Percentiles rank a stretch among this genome's conserved stretches.
phyloP scores from a whole-genome alignment of 352 stramenopile genomes.

The Pythium sp. region DNA sequence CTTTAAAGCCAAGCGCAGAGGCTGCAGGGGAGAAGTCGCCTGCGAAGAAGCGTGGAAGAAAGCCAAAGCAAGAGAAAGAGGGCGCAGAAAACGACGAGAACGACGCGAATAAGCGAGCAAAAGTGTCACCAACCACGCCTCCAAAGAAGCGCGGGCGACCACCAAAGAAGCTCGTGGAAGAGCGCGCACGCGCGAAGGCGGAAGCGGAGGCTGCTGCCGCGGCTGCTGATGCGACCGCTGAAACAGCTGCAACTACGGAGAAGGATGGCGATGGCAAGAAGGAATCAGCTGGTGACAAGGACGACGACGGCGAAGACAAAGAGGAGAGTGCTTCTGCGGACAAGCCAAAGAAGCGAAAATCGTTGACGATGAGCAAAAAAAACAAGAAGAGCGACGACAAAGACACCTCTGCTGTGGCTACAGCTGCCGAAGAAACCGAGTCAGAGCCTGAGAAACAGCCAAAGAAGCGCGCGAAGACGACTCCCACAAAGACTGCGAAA shows the following conservation, averaged over 20 bases:
- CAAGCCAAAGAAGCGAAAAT: slow-evolving; percentile 17
- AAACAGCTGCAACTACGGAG: not conserved
- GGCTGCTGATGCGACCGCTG: not conserved
- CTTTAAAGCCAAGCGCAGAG: slow-evolving; percentile 1
- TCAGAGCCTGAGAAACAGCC: slow-evolving; percentile 47
- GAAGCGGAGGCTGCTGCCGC: not conserved
- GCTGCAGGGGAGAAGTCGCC: slow-evolving; percentile 8
- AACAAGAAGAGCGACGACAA: slow-evolving; percentile 16
- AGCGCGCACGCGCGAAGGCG: slow-evolving; percentile 4
- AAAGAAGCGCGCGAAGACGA: slow-evolving; percentile 40
- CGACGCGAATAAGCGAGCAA: slow-evolving; percentile 15
- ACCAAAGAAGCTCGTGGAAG: slow-evolving; percentile 5
- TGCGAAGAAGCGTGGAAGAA: slow-evolving; percentile 33
- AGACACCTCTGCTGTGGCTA: not conserved
- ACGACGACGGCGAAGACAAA: not conserved
- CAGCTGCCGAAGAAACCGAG: slow-evolving; percentile 37
- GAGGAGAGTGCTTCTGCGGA: slow-evolving; percentile 2
- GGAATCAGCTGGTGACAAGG: not conserved
- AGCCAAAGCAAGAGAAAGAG: slow-evolving; percentile 15
- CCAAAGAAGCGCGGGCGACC: slow-evolving; percentile 11
- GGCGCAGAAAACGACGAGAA: not conserved
- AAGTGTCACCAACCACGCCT: slow-evolving; percentile 2
- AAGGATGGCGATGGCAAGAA: not conserved
- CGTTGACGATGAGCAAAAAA: slow-evolving; percentile 12
- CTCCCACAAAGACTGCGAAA: slow-evolving; percentile 5